Percentiles rank a stretch among this genome's conserved stretches.
Evolutionary conservation across 2,329 filamentous ascomycete genomes (phyloP).

Genomic region (Pseudopyricularia cyperi): DNA sequence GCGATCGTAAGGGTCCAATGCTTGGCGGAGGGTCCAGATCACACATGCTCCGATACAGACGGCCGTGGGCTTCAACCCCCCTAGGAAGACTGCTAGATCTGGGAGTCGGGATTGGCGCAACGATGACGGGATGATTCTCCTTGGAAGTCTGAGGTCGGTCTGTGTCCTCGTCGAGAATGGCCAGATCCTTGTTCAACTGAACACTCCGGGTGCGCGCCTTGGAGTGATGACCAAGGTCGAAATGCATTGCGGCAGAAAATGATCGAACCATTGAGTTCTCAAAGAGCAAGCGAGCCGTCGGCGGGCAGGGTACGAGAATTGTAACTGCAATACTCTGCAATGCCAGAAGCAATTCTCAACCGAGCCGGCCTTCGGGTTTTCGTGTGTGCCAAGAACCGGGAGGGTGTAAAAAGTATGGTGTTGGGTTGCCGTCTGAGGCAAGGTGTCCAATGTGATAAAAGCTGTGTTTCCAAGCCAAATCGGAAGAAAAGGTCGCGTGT

Average conservation of each 20-base stretch:
- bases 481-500: background rate
- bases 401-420: background rate
- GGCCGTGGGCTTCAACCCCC: conserved; percentile 18
- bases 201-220: conserved; percentile 34
- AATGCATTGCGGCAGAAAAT: conserved; percentile 15
- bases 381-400: background rate
- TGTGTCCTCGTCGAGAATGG: conserved; percentile 7
- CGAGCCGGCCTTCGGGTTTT: background rate
- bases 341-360: background rate
- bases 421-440: background rate
- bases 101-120: conserved; percentile 13
- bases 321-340: background rate
- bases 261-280: background rate
- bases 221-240: conserved; percentile 28
- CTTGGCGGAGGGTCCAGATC: conserved; percentile 35
- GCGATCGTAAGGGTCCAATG: conserved; percentile 26
- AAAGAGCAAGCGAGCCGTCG: background rate
- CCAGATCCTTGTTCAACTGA: conserved; percentile 27
- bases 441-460: background rate
- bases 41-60: conserved; percentile 39
- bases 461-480: background rate
- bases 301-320: background rate
- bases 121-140: conserved; percentile 8
- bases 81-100: conserved; percentile 21
- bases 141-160: conserved; percentile 8